phyloP scores from a whole-genome alignment of 2,329 filamentous ascomycete species.

The Talaromyces marneffei region DNA sequence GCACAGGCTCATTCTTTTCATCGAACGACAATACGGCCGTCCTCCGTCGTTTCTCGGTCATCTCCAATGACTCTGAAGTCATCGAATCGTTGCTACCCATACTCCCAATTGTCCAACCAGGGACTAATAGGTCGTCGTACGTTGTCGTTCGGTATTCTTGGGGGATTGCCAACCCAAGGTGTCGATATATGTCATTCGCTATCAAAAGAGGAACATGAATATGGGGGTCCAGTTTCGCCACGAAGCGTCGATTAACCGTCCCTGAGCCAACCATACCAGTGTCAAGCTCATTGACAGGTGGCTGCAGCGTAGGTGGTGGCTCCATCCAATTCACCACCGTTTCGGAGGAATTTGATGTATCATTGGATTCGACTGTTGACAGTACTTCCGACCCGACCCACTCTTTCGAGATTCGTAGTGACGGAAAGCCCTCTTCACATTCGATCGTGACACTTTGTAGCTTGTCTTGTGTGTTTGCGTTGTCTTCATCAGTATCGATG shows the following conservation, averaged over 20 bases:
- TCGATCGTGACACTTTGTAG: conserved; percentile 37
- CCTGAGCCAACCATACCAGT: conserved; percentile 33
- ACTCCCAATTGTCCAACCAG: conserved; percentile 19
- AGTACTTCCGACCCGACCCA: conserved; percentile 38
- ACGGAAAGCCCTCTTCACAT: conserved; percentile 42
- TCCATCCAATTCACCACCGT: conserved; percentile 33
- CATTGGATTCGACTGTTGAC: conserved; percentile 14
- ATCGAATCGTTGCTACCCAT: conserved; percentile 1
- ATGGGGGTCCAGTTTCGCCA: conserved; percentile 38
- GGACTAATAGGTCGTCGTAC: conserved; percentile 34
- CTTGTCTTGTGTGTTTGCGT: conserved; percentile 18
- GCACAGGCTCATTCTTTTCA: conserved; percentile 23
- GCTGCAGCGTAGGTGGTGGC: conserved; percentile 31
- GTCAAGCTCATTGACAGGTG: conserved; percentile 31
- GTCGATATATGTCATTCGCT: conserved; percentile 37
- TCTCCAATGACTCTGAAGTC: conserved; percentile 5
- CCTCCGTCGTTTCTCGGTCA: conserved; percentile 28
- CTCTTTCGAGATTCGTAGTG: conserved; percentile 39
- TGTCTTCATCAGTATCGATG: conserved; percentile 18
- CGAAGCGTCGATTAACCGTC: conserved; percentile 40
- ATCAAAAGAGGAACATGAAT: conserved; percentile 39
- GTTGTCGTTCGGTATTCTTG: conserved; percentile 36
- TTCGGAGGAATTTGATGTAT: not conserved
- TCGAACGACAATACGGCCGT: conserved; percentile 30
- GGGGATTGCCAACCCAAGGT: conserved; percentile 35